Percentiles rank a stretch among this genome's conserved stretches.
phyloP scores from a whole-genome alignment of 1,139 yeast genomes.

The Sporopachydermia cereana region DNA sequence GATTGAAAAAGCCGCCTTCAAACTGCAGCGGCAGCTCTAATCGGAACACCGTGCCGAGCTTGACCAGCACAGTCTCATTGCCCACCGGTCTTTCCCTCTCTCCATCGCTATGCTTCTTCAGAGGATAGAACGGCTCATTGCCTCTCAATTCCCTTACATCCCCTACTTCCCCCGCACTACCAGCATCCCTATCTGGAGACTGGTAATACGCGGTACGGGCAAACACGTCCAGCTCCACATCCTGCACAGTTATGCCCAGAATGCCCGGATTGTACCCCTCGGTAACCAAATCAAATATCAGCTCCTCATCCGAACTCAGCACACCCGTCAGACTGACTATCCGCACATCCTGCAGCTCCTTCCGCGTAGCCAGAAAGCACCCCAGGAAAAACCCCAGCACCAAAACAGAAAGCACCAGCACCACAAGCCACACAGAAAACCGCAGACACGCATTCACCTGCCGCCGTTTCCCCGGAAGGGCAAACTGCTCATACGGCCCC shows the following conservation, averaged over 20 bases:
- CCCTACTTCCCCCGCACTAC: slow-evolving; percentile 9
- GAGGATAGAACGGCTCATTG: slow-evolving; percentile 3
- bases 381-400: slow-evolving; percentile 72
- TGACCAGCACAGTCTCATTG: slow-evolving; percentile 1
- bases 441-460: not conserved
- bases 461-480: not conserved
- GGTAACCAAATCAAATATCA: slow-evolving; percentile 66
- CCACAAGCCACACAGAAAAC: slow-evolving; percentile 15
- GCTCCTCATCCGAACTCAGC: slow-evolving; percentile 73
- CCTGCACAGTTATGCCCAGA: slow-evolving; percentile 50
- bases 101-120: slow-evolving; percentile 5
- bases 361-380: slow-evolving; percentile 74
- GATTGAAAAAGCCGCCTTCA: slow-evolving; percentile 65
- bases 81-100: not conserved
- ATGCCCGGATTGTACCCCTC: slow-evolving; percentile 85
- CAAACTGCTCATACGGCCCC: slow-evolving; percentile 1
- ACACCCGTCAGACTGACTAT: slow-evolving; percentile 55
- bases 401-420: slow-evolving; percentile 42
- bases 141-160: slow-evolving; percentile 11
- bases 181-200: slow-evolving; percentile 15
- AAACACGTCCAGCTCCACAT: slow-evolving; percentile 74
- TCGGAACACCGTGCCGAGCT: slow-evolving; percentile 12
- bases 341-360: slow-evolving; percentile 61
- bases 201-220: slow-evolving; percentile 58
- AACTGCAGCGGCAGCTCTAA: slow-evolving; percentile 69